Evolutionary conservation across 768 basidiomycete species (phyloP).

Genomic region (Collybia sordida): DNA sequence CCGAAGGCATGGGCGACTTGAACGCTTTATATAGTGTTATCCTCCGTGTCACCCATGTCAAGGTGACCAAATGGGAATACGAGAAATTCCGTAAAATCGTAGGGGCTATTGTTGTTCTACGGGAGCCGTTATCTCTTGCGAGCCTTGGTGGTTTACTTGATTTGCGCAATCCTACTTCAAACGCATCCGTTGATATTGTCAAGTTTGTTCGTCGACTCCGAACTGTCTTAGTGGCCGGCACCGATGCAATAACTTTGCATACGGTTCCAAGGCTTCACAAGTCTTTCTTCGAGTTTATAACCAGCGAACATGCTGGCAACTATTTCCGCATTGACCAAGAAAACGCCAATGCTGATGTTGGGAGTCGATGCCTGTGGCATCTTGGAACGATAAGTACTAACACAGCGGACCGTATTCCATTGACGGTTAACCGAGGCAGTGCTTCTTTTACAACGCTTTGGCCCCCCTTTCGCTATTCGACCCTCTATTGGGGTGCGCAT

Average conservation of each 20-base stretch:
- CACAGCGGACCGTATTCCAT: no score
- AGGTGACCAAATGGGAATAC: conserved; percentile 5
- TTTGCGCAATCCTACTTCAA: conserved; percentile 1
- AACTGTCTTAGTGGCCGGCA: conserved; percentile 15
- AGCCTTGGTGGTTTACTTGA: conserved; percentile 9
- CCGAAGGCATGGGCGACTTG: conserved; percentile 12
- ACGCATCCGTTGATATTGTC: conserved; percentile 7
- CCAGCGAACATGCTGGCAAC: background rate
- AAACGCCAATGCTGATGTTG: conserved; percentile 7
- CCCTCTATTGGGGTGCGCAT: no score
- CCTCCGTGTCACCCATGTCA: background rate
- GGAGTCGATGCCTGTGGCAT: conserved; percentile 6
- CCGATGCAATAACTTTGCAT: conserved; percentile 3
- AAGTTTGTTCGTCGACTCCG: conserved; percentile 15
- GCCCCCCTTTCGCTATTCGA: no score
- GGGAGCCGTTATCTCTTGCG: conserved; percentile 11
- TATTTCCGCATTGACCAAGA: conserved; percentile 2
- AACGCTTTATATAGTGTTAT: conserved; percentile 10
- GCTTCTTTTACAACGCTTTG: no score
- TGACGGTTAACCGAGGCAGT: no score
- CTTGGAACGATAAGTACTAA: background rate
- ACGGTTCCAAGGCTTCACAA: conserved; percentile 18
- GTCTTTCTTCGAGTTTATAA: conserved; percentile 16
- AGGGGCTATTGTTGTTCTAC: conserved; percentile 12
- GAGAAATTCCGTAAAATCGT: conserved; percentile 15